Evolutionary conservation across 257 asterid species (phyloP).

Genomic region (Pogostemon cablin): DNA sequence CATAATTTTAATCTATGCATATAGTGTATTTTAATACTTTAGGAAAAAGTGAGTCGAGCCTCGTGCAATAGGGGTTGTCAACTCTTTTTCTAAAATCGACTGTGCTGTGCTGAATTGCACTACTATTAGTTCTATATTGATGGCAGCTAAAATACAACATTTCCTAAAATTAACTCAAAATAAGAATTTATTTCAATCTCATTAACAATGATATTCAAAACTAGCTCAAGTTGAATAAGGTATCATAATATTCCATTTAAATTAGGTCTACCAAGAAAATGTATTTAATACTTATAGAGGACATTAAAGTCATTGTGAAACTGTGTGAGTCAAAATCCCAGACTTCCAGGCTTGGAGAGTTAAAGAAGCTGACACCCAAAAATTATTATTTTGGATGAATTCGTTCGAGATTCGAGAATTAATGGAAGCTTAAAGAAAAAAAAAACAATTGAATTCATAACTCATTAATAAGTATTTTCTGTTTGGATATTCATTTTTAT

Average conservation of each 20-base stretch:
- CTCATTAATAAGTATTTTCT: neutral
- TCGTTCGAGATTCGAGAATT: constrained; percentile 53
- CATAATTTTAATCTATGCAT: too few relatives aligned
- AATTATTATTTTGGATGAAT: constrained; percentile 33
- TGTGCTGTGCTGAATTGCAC: too few relatives aligned
- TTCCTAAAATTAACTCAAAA: neutral
- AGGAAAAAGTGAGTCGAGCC: too few relatives aligned
- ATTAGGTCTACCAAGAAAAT: constrained; percentile 5
- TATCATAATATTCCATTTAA: neutral
- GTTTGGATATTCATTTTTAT: constrained; percentile 14
- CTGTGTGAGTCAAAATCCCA: constrained; percentile 52
- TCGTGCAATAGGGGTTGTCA: too few relatives aligned
- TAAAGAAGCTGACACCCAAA: constrained; percentile 56
- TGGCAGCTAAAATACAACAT: too few relatives aligned
- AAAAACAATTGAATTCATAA: neutral
- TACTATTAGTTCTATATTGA: too few relatives aligned
- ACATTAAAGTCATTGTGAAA: constrained; percentile 34
- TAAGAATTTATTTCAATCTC: neutral
- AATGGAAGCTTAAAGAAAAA: constrained; percentile 30
- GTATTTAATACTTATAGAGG: constrained; percentile 22
- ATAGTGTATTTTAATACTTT: too few relatives aligned
- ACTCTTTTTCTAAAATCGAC: too few relatives aligned
- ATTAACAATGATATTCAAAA: neutral
- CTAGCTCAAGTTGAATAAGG: neutral
- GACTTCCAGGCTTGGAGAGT: constrained; percentile 58